Percentiles rank a stretch among this genome's conserved stretches.
Evolutionary conservation across 495 filamentous ascomycete genomes (phyloP).

Genomic region (Lophium mytilinum): DNA sequence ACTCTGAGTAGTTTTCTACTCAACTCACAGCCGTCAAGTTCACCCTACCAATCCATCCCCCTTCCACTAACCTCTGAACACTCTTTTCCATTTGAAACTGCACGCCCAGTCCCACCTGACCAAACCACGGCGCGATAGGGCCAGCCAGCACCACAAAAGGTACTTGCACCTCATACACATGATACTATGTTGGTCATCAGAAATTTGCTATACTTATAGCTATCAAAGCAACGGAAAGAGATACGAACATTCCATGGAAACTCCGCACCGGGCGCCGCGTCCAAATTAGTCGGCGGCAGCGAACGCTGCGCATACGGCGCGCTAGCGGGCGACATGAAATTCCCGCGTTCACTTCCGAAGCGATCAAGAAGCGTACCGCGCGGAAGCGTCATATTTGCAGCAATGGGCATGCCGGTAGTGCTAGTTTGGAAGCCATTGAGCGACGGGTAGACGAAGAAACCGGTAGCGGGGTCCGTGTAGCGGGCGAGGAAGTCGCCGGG

Average conservation of each 20-base stretch:
- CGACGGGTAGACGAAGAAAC: conserved; percentile 39
- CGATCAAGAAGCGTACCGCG: conserved; percentile 46
- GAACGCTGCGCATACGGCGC: conserved; percentile 47
- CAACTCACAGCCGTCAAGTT: conserved; percentile 1
- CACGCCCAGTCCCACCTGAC: conserved; percentile 48
- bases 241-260: conserved; percentile 48
- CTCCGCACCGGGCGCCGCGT: conserved; percentile 30
- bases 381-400: conserved; percentile 39
- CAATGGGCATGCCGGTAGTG: conserved; percentile 31
- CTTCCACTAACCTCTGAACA: background rate
- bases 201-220: too few relatives aligned
- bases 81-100: conserved; percentile 32
- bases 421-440: conserved; percentile 39
- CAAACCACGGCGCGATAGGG: conserved; percentile 49
- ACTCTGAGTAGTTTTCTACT: too few relatives aligned
- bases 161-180: conserved; percentile 44
- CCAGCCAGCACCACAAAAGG: conserved; percentile 40
- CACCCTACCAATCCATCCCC: background rate
- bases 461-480: conserved; percentile 32
- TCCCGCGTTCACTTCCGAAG: conserved; percentile 44
- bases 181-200: too few relatives aligned
- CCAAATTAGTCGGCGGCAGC: conserved; percentile 45
- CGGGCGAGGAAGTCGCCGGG: conserved; percentile 38
- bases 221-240: too few relatives aligned
- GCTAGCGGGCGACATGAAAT: conserved; percentile 40